Evolutionary conservation across 1,284 basidiomycete genomes (phyloP), one percentile per base, ranked within the genome.

Genomic region (Cryptococcus hybrid): DNA sequence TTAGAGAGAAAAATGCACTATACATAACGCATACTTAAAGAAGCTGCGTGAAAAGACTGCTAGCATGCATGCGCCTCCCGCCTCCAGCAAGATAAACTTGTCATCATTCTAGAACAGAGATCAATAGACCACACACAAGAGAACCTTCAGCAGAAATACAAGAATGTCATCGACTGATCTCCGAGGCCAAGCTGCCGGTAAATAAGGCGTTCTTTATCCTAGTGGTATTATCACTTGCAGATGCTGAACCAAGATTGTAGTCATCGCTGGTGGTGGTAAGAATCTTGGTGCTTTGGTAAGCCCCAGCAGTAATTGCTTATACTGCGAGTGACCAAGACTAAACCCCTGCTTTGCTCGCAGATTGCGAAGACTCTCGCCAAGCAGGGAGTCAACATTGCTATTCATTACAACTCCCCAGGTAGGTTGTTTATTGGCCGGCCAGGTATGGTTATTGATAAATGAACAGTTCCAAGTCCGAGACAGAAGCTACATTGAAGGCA

Each of bases 331-430:
- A 30, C 50, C 11, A 42, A 39, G 50, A 38, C 39, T 51, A 38
- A 40, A 30, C 18, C 50, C 5, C 12, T 47, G 9, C 46, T 30
- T 11, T 3, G 12, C 34, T n/a, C 37, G 47, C 24, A 51, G 50
- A 51, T 51, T 24, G 50, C 50, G 35, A 12, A 40, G 50, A 51
- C 15, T 15, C 50, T 51, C 39, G 50, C 50, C 12, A 9, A 37
- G 15, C 50, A 51, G 39, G 50, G 50, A 13, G 50, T 51, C 38
- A 51, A 51, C 34, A 18, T 51, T 39, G 50, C 15, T 5, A 51
- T 51, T 11, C 50, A 51, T 38, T 51, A 51, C 39, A 51, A 51
- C 50, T 51, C 50, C 11, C 50, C 50, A 12, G 50, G 50, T 51
- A 24, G 4, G 15, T 40, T 49, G 30, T 7, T 39, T 30, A 3